Conservation (phyloP, 768 basidiomycete species). For the Rhodotorula toruloides region DNA sequence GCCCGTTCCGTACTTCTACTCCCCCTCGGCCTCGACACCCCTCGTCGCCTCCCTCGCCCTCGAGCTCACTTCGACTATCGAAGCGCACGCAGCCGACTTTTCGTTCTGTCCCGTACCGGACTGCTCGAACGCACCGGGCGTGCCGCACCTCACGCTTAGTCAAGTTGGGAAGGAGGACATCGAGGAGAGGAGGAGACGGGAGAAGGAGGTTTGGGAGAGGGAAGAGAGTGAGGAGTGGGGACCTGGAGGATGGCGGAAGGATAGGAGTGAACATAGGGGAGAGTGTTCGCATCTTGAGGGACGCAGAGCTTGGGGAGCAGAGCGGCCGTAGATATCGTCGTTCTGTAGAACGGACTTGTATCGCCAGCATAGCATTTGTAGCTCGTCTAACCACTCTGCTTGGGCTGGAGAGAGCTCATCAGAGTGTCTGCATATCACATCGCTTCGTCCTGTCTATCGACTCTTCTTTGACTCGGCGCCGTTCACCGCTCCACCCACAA, state of each 20-base stretch:
- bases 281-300: slow-evolving; percentile 22
- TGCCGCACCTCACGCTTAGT: slow-evolving; percentile 20
- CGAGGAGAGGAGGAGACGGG: slow-evolving; percentile 8
- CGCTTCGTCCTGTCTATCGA: neutral
- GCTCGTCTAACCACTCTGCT: too few relatives aligned
- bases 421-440: too few relatives aligned
- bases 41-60: slow-evolving; percentile 61
- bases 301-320: slow-evolving; percentile 8
- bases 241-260: neutral
- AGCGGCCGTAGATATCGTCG: too few relatives aligned
- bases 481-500: too few relatives aligned
- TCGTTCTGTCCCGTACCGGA: slow-evolving; percentile 20
- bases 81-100: neutral
- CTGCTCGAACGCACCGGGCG: slow-evolving; percentile 20
- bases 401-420: too few relatives aligned
- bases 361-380: too few relatives aligned
- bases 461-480: slow-evolving; percentile 3
- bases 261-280: slow-evolving; percentile 1
- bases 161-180: neutral
- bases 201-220: slow-evolving; percentile 17
- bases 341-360: too few relatives aligned
- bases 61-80: neutral
- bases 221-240: slow-evolving; percentile 13
- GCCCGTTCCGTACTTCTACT: slow-evolving; percentile 61
- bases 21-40: too few relatives aligned